Conservation (phyloP, 306 rosid species). For the Luffa acutangula region DNA sequence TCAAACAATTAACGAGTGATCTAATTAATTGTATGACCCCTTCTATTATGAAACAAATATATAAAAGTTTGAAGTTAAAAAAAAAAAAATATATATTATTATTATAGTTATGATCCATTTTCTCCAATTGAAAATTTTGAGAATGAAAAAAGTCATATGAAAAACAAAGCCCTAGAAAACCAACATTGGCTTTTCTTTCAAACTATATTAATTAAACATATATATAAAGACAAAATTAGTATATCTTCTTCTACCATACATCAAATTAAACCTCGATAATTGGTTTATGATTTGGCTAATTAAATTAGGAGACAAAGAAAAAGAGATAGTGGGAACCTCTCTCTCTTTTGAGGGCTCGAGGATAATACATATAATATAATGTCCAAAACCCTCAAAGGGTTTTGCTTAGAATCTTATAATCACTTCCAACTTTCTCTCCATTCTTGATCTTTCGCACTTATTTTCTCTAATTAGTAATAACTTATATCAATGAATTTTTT, state of each 20-base stretch:
- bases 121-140: not conserved
- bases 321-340: slow-evolving; percentile 19
- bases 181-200: not conserved
- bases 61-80: too few relatives aligned
- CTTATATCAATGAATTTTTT: not conserved
- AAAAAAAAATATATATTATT: too few relatives aligned
- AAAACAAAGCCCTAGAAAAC: not conserved
- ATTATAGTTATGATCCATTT: not conserved
- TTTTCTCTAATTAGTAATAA: not conserved
- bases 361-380: slow-evolving; percentile 18
- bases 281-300: too few relatives aligned
- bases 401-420: slow-evolving; percentile 15
- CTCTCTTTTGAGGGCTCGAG: slow-evolving; percentile 75
- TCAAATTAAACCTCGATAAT: slow-evolving; percentile 12
- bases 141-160: not conserved
- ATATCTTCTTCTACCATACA: not conserved
- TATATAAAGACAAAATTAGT: slow-evolving; percentile 4
- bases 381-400: slow-evolving; percentile 34
- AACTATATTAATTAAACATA: not conserved
- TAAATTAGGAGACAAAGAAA: not conserved
- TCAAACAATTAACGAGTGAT: too few relatives aligned
- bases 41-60: too few relatives aligned
- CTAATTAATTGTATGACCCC: too few relatives aligned
- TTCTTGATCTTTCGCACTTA: too few relatives aligned
- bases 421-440: not conserved